Evolutionary conservation across 208 protist genomes (phyloP).

Genomic region (Acanthamoeba sp.): DNA sequence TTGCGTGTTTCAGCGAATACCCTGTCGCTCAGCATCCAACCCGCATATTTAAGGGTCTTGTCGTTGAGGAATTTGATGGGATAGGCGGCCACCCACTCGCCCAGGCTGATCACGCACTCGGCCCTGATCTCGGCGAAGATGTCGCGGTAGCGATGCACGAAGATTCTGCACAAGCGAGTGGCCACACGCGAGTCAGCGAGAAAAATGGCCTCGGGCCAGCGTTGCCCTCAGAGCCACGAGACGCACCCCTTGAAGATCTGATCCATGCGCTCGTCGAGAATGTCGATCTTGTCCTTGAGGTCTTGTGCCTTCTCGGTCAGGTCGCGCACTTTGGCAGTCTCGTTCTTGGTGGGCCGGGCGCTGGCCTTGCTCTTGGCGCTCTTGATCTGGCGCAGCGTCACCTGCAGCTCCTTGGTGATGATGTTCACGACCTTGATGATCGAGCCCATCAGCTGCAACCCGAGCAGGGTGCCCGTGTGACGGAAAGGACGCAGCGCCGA

Average conservation of each 20-base stretch:
- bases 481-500: slow-evolving; percentile 45
- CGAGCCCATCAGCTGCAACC: slow-evolving; percentile 41
- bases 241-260: slow-evolving; percentile 73
- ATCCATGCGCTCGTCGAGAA: slow-evolving; percentile 42
- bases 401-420: slow-evolving; percentile 56
- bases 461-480: slow-evolving; percentile 60
- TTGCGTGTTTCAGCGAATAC: neutral
- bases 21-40: slow-evolving; percentile 78
- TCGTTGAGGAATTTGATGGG: slow-evolving; percentile 77
- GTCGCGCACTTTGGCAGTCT: slow-evolving; percentile 41
- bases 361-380: slow-evolving; percentile 13
- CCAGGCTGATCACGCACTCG: slow-evolving; percentile 61
- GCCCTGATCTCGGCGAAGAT: slow-evolving; percentile 73
- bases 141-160: slow-evolving; percentile 79
- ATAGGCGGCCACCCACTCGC: slow-evolving; percentile 74
- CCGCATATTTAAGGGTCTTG: slow-evolving; percentile 77
- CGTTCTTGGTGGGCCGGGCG: neutral
- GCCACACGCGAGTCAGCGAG: neutral
- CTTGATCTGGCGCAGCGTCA: slow-evolving; percentile 48
- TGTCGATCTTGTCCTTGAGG: slow-evolving; percentile 43
- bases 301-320: slow-evolving; percentile 47
- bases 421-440: slow-evolving; percentile 56
- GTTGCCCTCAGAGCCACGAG: neutral
- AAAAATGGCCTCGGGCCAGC: neutral
- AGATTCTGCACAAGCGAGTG: slow-evolving; percentile 38